Evolutionary conservation across 495 filamentous ascomycete genomes (phyloP), one percentile per base, ranked within the genome.

Genomic region (Xylaria longipes): DNA sequence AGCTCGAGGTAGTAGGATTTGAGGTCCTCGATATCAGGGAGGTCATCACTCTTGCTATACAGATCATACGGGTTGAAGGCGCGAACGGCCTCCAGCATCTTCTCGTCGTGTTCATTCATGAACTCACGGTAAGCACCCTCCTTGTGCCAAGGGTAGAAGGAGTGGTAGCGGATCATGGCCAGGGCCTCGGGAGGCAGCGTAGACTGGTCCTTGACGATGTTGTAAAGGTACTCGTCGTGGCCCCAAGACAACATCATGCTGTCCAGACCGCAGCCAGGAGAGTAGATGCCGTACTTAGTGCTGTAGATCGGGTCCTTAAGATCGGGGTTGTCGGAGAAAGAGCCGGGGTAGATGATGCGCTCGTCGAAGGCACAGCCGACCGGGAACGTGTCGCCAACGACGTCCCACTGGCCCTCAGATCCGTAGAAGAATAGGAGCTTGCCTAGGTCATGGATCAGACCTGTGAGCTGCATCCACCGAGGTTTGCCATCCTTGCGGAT

Each of bases 21-120:
- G 25, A 94, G 80, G 74, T 91, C 89, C 76, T 93, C 92, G 1
- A 91, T 88, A 45, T 84, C 90, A 5, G 92, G 92, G 43, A 93
- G 83, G 11, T 89, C 91, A 74, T 97, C 94, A 70, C 91, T 94
- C 89, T 97, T 97, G 80, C 92, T 95, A 81, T 97, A 97, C 66
- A 97, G 72, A 78, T 97, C 94, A 72, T 97, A 97, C 4, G 93
- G 93, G 71, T 97, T 97, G 79, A 97, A 97, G 8, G 92, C 94
- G 80, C 87, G 87, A 35, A 96, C 94, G 35, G 93, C 93, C 70
- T 87, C 87, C 76, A 96, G 77, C 90, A 97, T 92, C 71, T 86
- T 85, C 80, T 89, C 84, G 75, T 97, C 94, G 64, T 93, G 89
- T 46, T 91, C 91, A 76, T 92, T 85, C 93, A 97, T 96, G 72